Base-by-base conservation (phyloP, 2,329 filamentous ascomycete species). In the Calonectria pseudoturangicola region DNA sequence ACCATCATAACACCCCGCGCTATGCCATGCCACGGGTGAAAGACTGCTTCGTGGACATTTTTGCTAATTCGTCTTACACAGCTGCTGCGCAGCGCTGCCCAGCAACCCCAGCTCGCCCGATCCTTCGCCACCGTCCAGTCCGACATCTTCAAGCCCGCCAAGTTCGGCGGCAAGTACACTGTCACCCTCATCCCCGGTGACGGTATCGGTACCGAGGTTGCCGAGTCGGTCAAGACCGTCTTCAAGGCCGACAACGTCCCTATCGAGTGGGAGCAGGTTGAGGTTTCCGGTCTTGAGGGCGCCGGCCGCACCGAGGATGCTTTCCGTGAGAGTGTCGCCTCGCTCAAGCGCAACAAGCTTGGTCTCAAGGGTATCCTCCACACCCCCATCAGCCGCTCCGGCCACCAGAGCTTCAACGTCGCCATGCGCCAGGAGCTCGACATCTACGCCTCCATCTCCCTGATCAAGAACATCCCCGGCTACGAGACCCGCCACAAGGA, bases 211-310 rank as follows among this genome's bases (percentile, higher is more conserved):
- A 95, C 95, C 86, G 97, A 99, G 89, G 96, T 98, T 75, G 95
- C 96, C 82, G 96, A 98, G 88, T 97, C 95, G 76, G 96, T 99
- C 86, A 98, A 98, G 93, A 97, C 96, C 80, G 94, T 99, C 86
- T 98, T 98, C 93, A 98, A 98, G 92, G 96, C 96, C 85, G 96
- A 98, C 90, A 98, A 98, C 85, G 96, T 98, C 67, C 97, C 97
- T 83, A 93, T 99, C 82, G 95, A 98, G 87, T 98, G 97, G 96
- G 97, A 99, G 88, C 96, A 98, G 89, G 91, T 99, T 81, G 96
- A 98, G 84, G 96, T 98, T 58, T 95, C 95, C 33, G 97, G 97
- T 86, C 91, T 98, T 77, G 94, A 94, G 82, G 91, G 92, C 85
- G 82, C 86, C 69, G 95, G 95, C 87, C 93, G 95, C 86, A 95